Evolutionary conservation across 1,284 basidiomycete species (phyloP).

Genomic region (Ganoderma lingzhi): DNA sequence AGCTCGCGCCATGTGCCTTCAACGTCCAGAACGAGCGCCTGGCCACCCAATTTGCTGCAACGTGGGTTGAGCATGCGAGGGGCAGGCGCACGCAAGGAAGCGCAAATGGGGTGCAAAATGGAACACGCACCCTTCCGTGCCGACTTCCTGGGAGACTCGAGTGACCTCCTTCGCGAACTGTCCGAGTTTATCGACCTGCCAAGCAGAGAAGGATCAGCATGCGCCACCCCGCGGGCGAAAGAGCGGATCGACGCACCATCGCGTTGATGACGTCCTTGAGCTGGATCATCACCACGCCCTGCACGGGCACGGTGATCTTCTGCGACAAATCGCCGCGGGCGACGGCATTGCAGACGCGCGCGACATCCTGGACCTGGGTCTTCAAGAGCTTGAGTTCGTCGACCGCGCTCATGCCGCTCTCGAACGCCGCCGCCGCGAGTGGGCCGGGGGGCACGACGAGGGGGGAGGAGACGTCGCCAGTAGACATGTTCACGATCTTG

Average conservation of each 20-base stretch:
- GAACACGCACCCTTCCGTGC: conserved; percentile 78
- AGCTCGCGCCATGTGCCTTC: conserved; percentile 96
- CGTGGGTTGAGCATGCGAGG: conserved; percentile 10
- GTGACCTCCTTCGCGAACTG: conserved; percentile 89
- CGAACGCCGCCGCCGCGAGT: conserved; percentile 64
- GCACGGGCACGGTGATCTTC: conserved; percentile 96
- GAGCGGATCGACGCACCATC: conserved; percentile 67
- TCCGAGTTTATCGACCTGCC: conserved; percentile 76
- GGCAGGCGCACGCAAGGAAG: conserved; percentile 5
- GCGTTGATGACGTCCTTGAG: conserved; percentile 98
- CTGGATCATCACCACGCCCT: conserved; percentile 97
- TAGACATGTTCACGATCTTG: conserved; percentile 42
- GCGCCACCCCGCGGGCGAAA: conserved; percentile 12
- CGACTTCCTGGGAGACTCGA: conserved; percentile 91
- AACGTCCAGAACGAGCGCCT: conserved; percentile 91
- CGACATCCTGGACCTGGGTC: conserved; percentile 91
- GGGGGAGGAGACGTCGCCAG: conserved; percentile 48
- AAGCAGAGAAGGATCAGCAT: background rate
- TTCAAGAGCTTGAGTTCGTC: conserved; percentile 87
- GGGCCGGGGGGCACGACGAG: conserved; percentile 63
- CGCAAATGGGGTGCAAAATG: conserved; percentile 24
- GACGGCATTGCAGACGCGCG: conserved; percentile 95
- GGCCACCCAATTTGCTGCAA: conserved; percentile 85
- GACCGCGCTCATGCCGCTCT: conserved; percentile 71
- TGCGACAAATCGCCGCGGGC: conserved; percentile 94